Evolutionary conservation across 2,329 filamentous ascomycete species (phyloP).

Genomic region (Microcyclosporella mali): DNA sequence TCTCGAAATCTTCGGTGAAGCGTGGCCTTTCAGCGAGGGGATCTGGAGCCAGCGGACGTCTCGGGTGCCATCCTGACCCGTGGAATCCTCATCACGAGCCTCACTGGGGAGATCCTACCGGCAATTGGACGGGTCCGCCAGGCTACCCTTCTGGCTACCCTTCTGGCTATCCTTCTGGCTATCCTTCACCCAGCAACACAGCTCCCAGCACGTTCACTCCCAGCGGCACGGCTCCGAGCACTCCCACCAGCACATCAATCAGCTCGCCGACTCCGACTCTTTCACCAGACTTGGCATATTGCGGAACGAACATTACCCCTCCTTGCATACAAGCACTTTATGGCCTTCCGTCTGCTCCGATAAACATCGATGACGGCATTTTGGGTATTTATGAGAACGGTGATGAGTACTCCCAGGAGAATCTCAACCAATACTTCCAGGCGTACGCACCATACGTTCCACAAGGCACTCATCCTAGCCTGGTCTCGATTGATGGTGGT

Average conservation of each 20-base stretch:
- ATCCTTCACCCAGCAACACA: no score
- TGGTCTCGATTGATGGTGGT: slow-evolving; percentile 27
- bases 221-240: no score
- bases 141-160: neutral
- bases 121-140: neutral
- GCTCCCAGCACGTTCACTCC: no score
- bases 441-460: slow-evolving; percentile 26
- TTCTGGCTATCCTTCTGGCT: no score
- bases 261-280: no score
- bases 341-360: slow-evolving; percentile 19
- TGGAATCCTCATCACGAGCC: slow-evolving; percentile 9
- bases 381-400: slow-evolving; percentile 46
- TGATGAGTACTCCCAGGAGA: slow-evolving; percentile 38
- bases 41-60: no score
- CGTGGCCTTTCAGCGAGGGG: no score
- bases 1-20: slow-evolving; percentile 7
- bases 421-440: slow-evolving; percentile 27
- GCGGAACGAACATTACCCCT: slow-evolving; percentile 51
- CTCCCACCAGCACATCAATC: no score
- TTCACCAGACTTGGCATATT: no score
- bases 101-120: no score
- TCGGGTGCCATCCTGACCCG: slow-evolving; percentile 1
- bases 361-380: slow-evolving; percentile 15
- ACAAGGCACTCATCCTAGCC: slow-evolving; percentile 24
- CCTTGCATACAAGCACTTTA: slow-evolving; percentile 40